phyloP scores from a whole-genome alignment of 2,329 filamentous ascomycete species.

The Catunica adiposa region DNA sequence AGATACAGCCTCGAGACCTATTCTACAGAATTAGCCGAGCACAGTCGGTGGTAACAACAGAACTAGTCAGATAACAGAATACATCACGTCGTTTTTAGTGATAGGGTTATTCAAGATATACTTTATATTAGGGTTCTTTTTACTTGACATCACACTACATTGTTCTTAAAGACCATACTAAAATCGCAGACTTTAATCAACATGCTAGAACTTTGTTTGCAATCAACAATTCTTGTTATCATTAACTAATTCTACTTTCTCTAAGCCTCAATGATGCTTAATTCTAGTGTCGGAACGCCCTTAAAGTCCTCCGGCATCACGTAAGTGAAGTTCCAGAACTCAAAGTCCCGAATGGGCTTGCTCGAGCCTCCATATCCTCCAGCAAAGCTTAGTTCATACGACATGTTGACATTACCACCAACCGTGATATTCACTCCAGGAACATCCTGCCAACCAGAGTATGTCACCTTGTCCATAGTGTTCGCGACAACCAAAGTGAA shows the following conservation, averaged over 20 bases:
- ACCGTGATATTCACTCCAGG: conserved; percentile 30
- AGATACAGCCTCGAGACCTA: neutral
- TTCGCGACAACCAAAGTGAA: conserved; percentile 36
- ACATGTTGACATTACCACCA: conserved; percentile 27
- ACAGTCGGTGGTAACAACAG: conserved; percentile 1
- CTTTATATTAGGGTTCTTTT: too few relatives aligned
- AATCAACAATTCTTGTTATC: neutral
- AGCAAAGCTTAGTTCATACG: conserved; percentile 27
- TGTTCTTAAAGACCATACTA: too few relatives aligned
- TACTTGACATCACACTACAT: too few relatives aligned
- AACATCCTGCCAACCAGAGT: conserved; percentile 31
- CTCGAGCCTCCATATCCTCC: conserved; percentile 24
- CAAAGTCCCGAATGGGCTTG: conserved; percentile 24
- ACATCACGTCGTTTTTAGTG: too few relatives aligned
- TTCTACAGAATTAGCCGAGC: neutral
- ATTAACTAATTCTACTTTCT: neutral
- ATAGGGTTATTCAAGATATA: too few relatives aligned
- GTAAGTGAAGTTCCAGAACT: conserved; percentile 32
- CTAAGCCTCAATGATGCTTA: conserved; percentile 8
- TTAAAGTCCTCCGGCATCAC: conserved; percentile 22
- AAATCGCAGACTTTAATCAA: too few relatives aligned
- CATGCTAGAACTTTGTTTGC: too few relatives aligned
- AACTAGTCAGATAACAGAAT: neutral
- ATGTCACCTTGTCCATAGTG: conserved; percentile 27
- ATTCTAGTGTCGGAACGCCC: conserved; percentile 13